Percentiles rank a stretch among this genome's conserved stretches.
Conservation (phyloP, 2,329 filamentous ascomycete genomes). For the Botrytis aclada region DNA sequence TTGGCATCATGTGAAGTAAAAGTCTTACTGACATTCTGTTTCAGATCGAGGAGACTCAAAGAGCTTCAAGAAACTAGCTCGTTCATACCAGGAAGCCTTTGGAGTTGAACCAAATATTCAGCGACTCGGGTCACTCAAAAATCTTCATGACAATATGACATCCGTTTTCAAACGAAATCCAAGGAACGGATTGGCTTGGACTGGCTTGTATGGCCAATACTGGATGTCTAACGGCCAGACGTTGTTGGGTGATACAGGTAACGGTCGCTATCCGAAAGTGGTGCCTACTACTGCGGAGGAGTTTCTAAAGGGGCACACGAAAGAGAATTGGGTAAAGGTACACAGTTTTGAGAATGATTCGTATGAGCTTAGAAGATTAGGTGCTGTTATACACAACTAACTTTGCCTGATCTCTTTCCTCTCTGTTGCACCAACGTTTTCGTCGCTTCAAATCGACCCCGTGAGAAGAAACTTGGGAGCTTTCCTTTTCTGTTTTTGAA, state of each 20-base stretch:
- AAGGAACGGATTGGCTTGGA: neutral
- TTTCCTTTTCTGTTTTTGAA: neutral
- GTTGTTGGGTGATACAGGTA: neutral
- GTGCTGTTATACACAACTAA: too few relatives aligned
- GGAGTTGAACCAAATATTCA: neutral
- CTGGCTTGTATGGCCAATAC: neutral
- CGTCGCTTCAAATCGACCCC: too few relatives aligned
- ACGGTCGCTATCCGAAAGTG: neutral
- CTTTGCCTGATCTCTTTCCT: too few relatives aligned
- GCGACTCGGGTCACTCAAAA: neutral
- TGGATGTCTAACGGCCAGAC: neutral
- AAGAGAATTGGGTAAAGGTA: neutral
- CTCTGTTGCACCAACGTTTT: neutral
- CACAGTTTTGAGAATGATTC: too few relatives aligned
- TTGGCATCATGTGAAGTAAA: neutral
- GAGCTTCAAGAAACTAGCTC: neutral
- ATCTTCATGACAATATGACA: neutral
- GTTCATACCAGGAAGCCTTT: neutral
- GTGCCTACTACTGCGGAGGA: neutral
- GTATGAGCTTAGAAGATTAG: neutral
- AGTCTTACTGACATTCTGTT: neutral
- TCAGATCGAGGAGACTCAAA: neutral
- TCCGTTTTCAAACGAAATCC: neutral
- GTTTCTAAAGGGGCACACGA: neutral
- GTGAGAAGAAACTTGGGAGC: neutral